Evolutionary conservation across 768 basidiomycete genomes (phyloP), one percentile per base, ranked within the genome.

Genomic region (Phanerochaete carnosa): DNA sequence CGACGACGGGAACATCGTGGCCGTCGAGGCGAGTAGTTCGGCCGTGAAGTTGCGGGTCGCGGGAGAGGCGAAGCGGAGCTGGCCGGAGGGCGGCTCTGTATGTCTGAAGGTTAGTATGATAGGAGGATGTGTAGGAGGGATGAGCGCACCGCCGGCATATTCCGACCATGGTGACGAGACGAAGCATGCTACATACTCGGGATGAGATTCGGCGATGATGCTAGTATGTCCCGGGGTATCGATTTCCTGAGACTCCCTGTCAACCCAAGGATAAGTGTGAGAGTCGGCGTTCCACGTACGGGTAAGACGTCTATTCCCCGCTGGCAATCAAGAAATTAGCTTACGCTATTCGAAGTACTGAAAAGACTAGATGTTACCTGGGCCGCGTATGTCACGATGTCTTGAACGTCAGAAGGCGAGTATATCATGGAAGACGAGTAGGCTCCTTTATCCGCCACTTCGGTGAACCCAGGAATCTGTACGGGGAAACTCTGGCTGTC

Each of bases 401-500:
- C 63, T 28, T 68, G 51, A 32, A 84, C 70, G 35, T 81, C 77
- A 0, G 45, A 58, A 9, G 73, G 65, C 4, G 69, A 68, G 65
- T 80, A 79, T 0, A 74, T 67, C 49, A 72, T 66, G 0, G 51
- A 23, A 0, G 71, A 23, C 1, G 72, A 70, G 62, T 80, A 82
- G 23, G 78, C 75, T 64, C 86, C 83, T 70, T 79, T 65, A 30
- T 55, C 43, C 0, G 77, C 63, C 1, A 80, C 65, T 54, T 81
- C 74, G 0, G 74, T 72, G 55, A 70, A 76, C 4, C 68, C 68
- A 0, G 73, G 67, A 2, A 80, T 58, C 33, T 71, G 68, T 23
- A 83, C 71, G 2, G 82, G 81, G 71, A 80, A 84, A 61, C 72
- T 74, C 62, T 83, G 80, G 57, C 77, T 77, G 63, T 83, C 80